phyloP scores from a whole-genome alignment of 2,329 filamentous ascomycete species.

The Seiridium unicorne region DNA sequence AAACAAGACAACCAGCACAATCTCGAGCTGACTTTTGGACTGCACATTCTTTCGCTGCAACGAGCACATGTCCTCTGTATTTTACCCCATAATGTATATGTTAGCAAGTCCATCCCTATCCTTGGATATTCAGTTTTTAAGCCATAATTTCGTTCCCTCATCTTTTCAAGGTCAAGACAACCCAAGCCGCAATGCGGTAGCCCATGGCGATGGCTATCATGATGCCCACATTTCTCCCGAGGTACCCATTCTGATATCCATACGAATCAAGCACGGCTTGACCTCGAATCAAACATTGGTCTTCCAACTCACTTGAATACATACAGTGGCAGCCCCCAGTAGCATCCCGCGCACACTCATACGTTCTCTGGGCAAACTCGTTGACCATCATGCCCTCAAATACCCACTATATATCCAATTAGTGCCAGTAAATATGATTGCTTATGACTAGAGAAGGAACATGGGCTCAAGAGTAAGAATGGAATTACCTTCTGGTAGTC shows the following conservation, averaged over 20 bases:
- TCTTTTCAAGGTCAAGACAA: conserved; percentile 46
- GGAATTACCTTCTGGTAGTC: not conserved
- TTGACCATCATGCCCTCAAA: conserved; percentile 95
- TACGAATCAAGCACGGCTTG: conserved; percentile 68
- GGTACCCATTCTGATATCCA: conserved; percentile 62
- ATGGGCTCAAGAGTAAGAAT: not conserved
- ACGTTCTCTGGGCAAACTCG: conserved; percentile 68
- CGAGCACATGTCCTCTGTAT: no score
- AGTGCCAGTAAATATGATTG: not conserved
- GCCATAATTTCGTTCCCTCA: not conserved
- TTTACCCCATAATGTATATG: no score
- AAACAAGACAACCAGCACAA: no score
- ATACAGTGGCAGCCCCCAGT: conserved; percentile 62
- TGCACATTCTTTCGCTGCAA: no score
- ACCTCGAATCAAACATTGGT: conserved; percentile 69
- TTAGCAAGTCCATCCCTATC: no score
- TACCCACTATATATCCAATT: conserved; percentile 63
- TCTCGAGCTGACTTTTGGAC: no score
- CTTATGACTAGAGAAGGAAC: not conserved
- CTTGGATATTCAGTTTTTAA: no score
- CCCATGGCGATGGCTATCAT: conserved; percentile 73
- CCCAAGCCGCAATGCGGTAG: conserved; percentile 68
- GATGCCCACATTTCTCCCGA: conserved; percentile 73
- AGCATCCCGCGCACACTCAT: conserved; percentile 48
- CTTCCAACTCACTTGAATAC: conserved; percentile 62